Base-by-base conservation (phyloP, 495 filamentous ascomycete species). In the Penicillium psychrofluorescens region DNA sequence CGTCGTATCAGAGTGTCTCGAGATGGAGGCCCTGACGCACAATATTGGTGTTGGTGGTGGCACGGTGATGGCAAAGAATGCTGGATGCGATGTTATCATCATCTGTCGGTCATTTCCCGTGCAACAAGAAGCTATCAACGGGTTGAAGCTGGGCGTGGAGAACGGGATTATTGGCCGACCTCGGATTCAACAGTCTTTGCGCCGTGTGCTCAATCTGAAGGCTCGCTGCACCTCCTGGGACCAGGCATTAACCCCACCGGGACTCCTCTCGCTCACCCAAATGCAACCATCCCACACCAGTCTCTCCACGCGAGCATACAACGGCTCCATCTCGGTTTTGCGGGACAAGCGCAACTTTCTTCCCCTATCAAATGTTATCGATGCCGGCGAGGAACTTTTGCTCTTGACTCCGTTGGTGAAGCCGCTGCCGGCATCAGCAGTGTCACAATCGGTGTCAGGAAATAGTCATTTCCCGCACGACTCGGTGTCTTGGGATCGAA, bases 1-100 rank as follows among this genome's bases (percentile, higher is more conserved):
- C 7, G 88, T 88, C n/a, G 85, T 95, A 35, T 94, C 88, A 0
- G 89, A 95, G 54, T 95, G 89, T 45, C 70, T 95, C n/a, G 89
- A 95, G 61, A 95, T 95, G 89, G 89, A 95, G 51, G 87, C 88
- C 1, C 73, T 95, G 11, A 85, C 84, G 40, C 86, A 90, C 49
- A 90, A 95, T 49, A 92, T 95, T 49, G 89, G 89, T 10, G 86
- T 95, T n/a, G 84, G 87, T 45, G 88, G 88, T 11, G 88, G 89
- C 11, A 92, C 86, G 0, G 87, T 95, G 43, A 95, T 95, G 89
- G 89, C 89, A 0, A 86, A 94, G 44, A 90, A 92, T 58, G 89
- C 89, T 12, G 89, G 89, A 28, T 95, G 88, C 57, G 89, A 95
- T 68, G 64, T 94, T 30, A 78, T 95, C 11, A 72, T 95, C 11